These are phyloP conservation scores for Astrothelium macrocarpum DNA, from an alignment of 495 filamentous ascomycete genomes.

Conservation along the genomic window DNA sequence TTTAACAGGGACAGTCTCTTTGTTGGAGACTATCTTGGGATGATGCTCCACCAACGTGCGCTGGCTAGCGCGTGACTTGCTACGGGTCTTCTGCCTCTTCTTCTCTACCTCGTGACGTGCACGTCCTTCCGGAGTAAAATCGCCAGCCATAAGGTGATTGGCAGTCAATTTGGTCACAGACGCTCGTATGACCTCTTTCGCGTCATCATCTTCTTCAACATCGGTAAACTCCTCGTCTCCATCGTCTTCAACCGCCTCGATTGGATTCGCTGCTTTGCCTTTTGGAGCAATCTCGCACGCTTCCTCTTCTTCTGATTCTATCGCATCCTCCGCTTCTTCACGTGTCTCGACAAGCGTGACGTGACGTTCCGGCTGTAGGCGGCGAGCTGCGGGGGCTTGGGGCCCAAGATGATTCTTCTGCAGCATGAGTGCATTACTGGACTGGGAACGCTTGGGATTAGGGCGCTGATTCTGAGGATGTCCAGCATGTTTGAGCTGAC, in stretches of 20 bases:
- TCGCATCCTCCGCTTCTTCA: constrained; percentile 12
- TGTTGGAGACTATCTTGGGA: not conserved
- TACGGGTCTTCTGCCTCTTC: not conserved
- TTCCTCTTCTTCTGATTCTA: constrained; percentile 8
- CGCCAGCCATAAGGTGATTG: not conserved
- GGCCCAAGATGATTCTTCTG: not conserved
- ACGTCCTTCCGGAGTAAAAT: constrained; percentile 1
- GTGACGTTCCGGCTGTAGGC: not conserved
- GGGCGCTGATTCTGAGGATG: not conserved
- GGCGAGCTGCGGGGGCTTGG: not conserved
- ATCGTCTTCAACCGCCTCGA: not conserved
- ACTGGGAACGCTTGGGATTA: constrained; percentile 4
- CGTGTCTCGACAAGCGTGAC: constrained; percentile 5
- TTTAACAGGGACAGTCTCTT: not conserved
- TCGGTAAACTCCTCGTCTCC: not conserved
- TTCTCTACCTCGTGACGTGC: not conserved
- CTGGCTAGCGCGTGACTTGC: not conserved
- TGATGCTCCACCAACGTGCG: not conserved
- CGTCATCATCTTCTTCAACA: constrained; percentile 2
- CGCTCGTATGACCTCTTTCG: not conserved
- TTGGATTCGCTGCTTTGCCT: not conserved
- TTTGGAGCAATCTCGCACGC: not conserved
- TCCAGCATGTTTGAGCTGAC: not conserved
- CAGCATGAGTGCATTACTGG: constrained; percentile 4
- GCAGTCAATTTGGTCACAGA: not conserved